These are phyloP conservation scores for Xylariales sp. DNA, from an alignment of 2,329 filamentous ascomycete species.

Conservation along the genomic window DNA sequence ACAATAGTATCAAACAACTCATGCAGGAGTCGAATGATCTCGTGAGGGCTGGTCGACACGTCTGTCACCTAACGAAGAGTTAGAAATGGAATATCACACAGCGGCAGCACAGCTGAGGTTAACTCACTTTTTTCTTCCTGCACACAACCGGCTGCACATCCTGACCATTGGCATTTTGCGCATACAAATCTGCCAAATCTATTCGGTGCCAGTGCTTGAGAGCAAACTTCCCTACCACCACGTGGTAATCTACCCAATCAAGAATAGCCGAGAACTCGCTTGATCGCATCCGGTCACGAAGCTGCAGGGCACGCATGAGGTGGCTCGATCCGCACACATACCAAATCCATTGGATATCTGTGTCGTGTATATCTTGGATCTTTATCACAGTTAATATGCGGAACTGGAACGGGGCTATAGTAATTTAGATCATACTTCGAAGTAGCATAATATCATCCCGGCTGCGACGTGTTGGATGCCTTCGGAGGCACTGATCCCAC, in stretches of 20 bases:
- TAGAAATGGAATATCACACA: too few relatives aligned
- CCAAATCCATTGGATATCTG: neutral
- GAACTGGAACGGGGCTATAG: neutral
- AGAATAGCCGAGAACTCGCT: neutral
- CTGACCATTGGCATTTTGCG: neutral
- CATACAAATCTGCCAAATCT: neutral
- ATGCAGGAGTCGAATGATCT: neutral
- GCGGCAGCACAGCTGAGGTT: too few relatives aligned
- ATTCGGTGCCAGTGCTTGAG: neutral
- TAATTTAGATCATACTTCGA: neutral
- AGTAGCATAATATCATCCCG: constrained; percentile 1
- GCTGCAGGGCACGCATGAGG: neutral
- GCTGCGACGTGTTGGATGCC: neutral
- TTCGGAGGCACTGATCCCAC: neutral
- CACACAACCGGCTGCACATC: neutral
- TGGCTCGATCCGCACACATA: constrained; percentile 1
- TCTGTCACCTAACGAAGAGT: too few relatives aligned
- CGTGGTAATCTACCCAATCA: constrained; percentile 4
- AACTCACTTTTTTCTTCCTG: neutral
- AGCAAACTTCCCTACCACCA: neutral
- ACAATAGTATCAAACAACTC: neutral
- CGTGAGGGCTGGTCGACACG: too few relatives aligned
- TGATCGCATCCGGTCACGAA: neutral
- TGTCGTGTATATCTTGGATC: constrained; percentile 1
- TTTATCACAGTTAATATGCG: neutral